These are phyloP conservation scores for Pythium rhizo-oryzae DNA, from an alignment of 352 stramenopile genomes.

Conservation along the genomic window DNA sequence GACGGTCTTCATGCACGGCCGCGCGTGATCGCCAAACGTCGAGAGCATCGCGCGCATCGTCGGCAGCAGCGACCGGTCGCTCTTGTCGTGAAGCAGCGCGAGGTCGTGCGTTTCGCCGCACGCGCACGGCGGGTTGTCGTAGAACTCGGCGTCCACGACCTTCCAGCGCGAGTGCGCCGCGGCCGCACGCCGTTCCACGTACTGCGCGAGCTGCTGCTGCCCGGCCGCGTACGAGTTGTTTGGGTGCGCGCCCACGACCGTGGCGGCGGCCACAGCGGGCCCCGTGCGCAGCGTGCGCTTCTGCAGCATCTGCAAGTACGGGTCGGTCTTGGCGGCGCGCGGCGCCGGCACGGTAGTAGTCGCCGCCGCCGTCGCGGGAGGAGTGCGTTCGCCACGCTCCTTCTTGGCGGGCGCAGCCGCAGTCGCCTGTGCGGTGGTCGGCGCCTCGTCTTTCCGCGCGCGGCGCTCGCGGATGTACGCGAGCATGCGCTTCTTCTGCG, in stretches of 20 bases:
- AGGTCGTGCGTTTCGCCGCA: conserved; percentile 60
- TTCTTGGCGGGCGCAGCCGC: too few species aligned
- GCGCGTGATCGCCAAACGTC: conserved; percentile 72
- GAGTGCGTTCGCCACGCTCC: too few species aligned
- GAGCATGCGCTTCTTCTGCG: conserved; percentile 83
- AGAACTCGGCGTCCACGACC: conserved; percentile 74
- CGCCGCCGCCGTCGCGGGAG: too few species aligned
- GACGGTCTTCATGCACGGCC: conserved; percentile 59
- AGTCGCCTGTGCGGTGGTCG: too few species aligned
- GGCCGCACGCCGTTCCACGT: conserved; percentile 36
- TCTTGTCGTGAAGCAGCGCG: conserved; percentile 32
- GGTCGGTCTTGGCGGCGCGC: conserved; percentile 50
- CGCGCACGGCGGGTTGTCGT: conserved; percentile 48
- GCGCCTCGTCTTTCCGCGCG: conserved; percentile 59
- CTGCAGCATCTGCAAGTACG: conserved; percentile 84
- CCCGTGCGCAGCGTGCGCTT: conserved; percentile 53
- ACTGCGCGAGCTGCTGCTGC: conserved; percentile 46
- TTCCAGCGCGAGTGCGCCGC: conserved; percentile 63
- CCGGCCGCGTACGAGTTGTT: conserved; percentile 65
- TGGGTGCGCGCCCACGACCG: conserved; percentile 32
- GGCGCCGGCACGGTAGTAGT: background rate
- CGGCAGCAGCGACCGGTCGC: conserved; percentile 44
- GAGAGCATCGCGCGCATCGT: conserved; percentile 86
- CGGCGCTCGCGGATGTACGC: conserved; percentile 67
- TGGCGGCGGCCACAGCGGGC: background rate